Evolutionary conservation across 306 rosid genomes (phyloP).

Genomic region (Potentilla sterilis): DNA sequence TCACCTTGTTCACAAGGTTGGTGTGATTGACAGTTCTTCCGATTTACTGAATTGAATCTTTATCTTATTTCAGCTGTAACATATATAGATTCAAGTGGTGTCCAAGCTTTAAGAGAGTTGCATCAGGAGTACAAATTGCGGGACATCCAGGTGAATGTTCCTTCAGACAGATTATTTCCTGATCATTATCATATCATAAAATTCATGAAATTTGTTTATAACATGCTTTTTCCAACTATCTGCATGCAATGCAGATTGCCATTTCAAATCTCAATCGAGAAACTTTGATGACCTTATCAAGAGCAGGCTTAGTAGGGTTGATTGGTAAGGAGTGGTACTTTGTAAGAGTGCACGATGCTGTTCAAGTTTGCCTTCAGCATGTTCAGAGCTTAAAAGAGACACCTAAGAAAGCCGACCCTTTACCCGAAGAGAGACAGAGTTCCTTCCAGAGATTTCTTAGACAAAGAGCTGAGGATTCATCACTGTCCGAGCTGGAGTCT

Average conservation of each 20-base stretch:
- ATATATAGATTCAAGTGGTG: constrained; percentile 91
- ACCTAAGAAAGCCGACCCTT: constrained; percentile 26
- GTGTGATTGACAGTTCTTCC: not conserved
- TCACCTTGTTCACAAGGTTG: constrained; percentile 6
- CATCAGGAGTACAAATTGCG: constrained; percentile 86
- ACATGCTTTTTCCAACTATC: constrained; percentile 8
- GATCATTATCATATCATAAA: not conserved
- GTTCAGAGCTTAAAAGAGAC: constrained; percentile 53
- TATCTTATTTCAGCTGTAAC: constrained; percentile 74
- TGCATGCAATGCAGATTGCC: constrained; percentile 61
- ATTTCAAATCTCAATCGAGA: constrained; percentile 87
- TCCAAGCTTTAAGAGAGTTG: constrained; percentile 87
- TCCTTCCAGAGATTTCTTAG: constrained; percentile 38
- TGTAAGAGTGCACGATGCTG: constrained; percentile 98
- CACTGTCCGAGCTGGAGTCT: constrained; percentile 52
- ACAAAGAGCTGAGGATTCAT: constrained; percentile 48
- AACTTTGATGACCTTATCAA: constrained; percentile 73
- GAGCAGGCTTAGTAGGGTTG: constrained; percentile 70
- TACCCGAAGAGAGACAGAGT: constrained; percentile 39
- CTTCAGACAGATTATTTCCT: not conserved
- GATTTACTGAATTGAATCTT: constrained; percentile 14
- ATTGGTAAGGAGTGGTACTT: constrained; percentile 95
- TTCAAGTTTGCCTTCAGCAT: constrained; percentile 92
- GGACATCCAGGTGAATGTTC: constrained; percentile 59
- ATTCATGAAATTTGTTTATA: not conserved